Base-by-base conservation (phyloP, 371 early-diverging fungal genomes). In the Coemansia sp. region DNA sequence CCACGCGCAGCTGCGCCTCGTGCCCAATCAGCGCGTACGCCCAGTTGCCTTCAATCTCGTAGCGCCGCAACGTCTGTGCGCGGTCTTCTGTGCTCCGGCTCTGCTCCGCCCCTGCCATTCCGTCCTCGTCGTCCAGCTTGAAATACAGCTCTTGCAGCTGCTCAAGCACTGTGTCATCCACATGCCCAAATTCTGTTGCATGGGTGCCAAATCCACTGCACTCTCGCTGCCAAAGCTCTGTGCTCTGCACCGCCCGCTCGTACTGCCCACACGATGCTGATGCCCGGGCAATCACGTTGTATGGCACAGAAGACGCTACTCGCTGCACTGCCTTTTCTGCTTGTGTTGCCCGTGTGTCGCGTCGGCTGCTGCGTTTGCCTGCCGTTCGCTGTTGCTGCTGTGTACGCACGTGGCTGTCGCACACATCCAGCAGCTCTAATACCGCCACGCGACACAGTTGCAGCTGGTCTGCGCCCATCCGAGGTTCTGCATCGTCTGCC, bases 41-140 rank as follows among this genome's bases (percentile, higher is more conserved):
- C 79, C 79, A 79, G 59, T 78, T 65, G 23, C 79, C 79, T 51
- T 78, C 76, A 26, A 70, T 67, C 61, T 78, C 79, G 60, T 73
- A 59, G 39, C 71, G 68, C 52, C 77, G 72, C 40, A 71, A 54
- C 1, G 63, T 53, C 23, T 70, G 60, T 32, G 59, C 49, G 15
- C 46, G 58, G 28, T 77, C 71, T 0, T 57, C 41, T 9, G 61
- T 56, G 48, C 54, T 58, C 17, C 79, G 78, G 46, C 78, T 67
- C 49, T 62, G 49, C 21, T 68, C 78, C 1, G 69, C 64, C 5
- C 79, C 79, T 2, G 68, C 62, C 19, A 79, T 71, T 3, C 78
- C 79, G 49, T 79, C 79, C 3, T 48, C 78, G 39, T 77, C 79
- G 28, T 61, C 73, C 65, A 78, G 67, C 58, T 58, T 53, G 40